A percentile compares a stretch with the other conserved stretches of the same genome.
These are phyloP conservation scores for Monascus ruber DNA, from an alignment of 2,329 filamentous ascomycete genomes.

Conservation along the genomic window DNA sequence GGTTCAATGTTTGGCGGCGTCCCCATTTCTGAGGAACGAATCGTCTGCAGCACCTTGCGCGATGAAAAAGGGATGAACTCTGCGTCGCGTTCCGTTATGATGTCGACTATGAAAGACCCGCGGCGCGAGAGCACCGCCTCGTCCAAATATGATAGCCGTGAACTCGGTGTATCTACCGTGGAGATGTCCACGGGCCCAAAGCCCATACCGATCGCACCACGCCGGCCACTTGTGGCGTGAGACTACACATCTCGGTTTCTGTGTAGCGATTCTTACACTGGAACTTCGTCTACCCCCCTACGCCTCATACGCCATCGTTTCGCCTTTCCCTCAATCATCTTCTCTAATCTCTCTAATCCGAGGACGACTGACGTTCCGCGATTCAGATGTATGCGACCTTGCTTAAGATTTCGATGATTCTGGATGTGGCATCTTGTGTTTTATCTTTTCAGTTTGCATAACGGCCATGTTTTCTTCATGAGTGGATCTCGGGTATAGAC, in stretches of 20 bases:
- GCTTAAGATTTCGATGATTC: neutral
- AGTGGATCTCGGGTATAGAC: neutral
- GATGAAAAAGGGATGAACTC: constrained; percentile 15
- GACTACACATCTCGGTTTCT: neutral
- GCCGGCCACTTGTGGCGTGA: constrained; percentile 26
- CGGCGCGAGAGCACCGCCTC: too few relatives aligned
- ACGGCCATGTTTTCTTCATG: neutral
- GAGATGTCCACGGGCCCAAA: constrained; percentile 24
- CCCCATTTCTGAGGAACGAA: constrained; percentile 31
- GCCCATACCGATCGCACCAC: constrained; percentile 27
- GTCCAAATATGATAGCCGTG: constrained; percentile 13
- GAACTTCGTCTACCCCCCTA: too few relatives aligned
- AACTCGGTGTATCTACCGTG: constrained; percentile 22
- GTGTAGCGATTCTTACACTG: too few relatives aligned
- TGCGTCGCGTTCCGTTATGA: constrained; percentile 7
- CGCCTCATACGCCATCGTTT: too few relatives aligned
- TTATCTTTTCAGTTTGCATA: neutral
- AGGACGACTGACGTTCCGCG: neutral
- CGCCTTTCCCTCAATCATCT: too few relatives aligned
- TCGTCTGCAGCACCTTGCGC: constrained; percentile 28
- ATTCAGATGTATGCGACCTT: neutral
- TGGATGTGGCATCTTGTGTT: neutral
- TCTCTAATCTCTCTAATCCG: too few relatives aligned
- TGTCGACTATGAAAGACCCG: constrained; percentile 3
- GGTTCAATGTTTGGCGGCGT: constrained; percentile 35